phyloP scores from a whole-genome alignment of 2,329 filamentous ascomycete species.

The Aspergillus melleus region DNA sequence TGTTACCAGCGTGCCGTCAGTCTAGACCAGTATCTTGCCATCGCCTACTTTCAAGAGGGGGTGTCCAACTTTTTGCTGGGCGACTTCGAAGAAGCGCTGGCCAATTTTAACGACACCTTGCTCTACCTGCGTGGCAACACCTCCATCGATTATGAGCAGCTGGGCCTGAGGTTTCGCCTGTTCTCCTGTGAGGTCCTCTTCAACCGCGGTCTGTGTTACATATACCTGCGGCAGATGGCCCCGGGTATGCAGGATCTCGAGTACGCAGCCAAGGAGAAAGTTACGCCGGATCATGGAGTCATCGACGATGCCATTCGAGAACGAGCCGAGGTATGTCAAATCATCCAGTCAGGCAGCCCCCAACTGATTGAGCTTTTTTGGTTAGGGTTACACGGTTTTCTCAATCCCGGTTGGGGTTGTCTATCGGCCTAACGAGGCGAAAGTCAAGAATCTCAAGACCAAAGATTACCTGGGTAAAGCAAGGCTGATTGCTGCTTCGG shows the following conservation, averaged over 20 bases:
- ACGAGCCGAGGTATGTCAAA: slow-evolving; percentile 71
- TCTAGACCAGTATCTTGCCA: slow-evolving; percentile 91
- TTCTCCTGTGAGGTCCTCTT: slow-evolving; percentile 98
- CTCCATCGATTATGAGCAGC: slow-evolving; percentile 95
- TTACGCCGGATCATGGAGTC: slow-evolving; percentile 93
- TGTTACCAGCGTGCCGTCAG: slow-evolving; percentile 90
- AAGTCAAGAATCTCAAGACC: slow-evolving; percentile 96
- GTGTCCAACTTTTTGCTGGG: slow-evolving; percentile 97
- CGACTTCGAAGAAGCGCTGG: slow-evolving; percentile 94
- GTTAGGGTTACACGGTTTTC: slow-evolving; percentile 93
- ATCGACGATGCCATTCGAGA: slow-evolving; percentile 96
- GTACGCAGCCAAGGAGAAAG: slow-evolving; percentile 92
- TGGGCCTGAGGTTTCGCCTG: slow-evolving; percentile 92
- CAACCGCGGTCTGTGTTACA: slow-evolving; percentile 95
- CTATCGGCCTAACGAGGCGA: slow-evolving; percentile 93
- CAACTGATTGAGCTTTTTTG: not conserved
- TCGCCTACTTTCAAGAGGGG: slow-evolving; percentile 97
- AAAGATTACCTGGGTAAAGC: slow-evolving; percentile 98
- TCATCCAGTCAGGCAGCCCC: not conserved
- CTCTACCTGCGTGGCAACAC: slow-evolving; percentile 93
- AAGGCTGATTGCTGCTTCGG: slow-evolving; percentile 84
- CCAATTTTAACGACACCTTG: slow-evolving; percentile 98
- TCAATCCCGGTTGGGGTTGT: slow-evolving; percentile 95
- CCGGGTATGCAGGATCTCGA: slow-evolving; percentile 86
- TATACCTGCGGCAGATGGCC: slow-evolving; percentile 90